Percentiles rank a stretch among this genome's conserved stretches.
Evolutionary conservation across 2,329 filamentous ascomycete species (phyloP).

Genomic region (Fusarium sp.): DNA sequence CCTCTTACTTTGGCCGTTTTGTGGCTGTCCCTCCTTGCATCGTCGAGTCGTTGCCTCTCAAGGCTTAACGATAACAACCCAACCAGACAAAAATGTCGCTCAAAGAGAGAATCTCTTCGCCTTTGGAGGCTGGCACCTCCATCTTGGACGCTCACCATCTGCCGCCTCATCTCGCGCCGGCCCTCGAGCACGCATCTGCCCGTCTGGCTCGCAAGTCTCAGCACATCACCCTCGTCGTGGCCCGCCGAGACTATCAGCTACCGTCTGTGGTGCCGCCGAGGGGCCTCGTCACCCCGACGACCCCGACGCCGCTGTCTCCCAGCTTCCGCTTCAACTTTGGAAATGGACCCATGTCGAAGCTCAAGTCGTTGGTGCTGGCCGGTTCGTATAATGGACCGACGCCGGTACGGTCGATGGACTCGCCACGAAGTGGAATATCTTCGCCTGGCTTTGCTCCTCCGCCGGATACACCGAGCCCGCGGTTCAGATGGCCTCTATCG

Average conservation of each 20-base stretch:
- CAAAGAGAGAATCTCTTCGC: conserved; percentile 70
- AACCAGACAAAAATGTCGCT: conserved; percentile 53
- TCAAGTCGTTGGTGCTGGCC: conserved; percentile 49
- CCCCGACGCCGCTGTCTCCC: conserved; percentile 46
- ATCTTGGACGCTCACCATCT: conserved; percentile 69
- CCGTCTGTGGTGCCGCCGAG: conserved; percentile 50
- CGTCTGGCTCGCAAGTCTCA: conserved; percentile 66
- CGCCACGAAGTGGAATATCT: conserved; percentile 41
- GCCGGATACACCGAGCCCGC: conserved; percentile 43
- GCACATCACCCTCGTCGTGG: conserved; percentile 68
- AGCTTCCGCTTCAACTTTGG: conserved; percentile 49
- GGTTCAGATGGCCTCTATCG: conserved; percentile 49
- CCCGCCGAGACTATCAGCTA: conserved; percentile 67
- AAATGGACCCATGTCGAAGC: conserved; percentile 47
- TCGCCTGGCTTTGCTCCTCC: conserved; percentile 50
- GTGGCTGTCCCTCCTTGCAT: conserved; percentile 5
- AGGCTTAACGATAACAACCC: conserved; percentile 6
- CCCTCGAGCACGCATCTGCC: conserved; percentile 69
- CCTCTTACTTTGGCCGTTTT: not conserved
- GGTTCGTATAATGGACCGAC: conserved; percentile 35
- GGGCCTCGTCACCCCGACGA: conserved; percentile 39
- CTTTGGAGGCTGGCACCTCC: conserved; percentile 71
- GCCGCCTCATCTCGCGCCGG: conserved; percentile 64
- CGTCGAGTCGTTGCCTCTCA: conserved; percentile 9
- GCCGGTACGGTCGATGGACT: conserved; percentile 41